These are phyloP conservation scores for Colletotrichum gloeosporioides DNA, from an alignment of 2,329 filamentous ascomycete genomes.

Conservation along the genomic window DNA sequence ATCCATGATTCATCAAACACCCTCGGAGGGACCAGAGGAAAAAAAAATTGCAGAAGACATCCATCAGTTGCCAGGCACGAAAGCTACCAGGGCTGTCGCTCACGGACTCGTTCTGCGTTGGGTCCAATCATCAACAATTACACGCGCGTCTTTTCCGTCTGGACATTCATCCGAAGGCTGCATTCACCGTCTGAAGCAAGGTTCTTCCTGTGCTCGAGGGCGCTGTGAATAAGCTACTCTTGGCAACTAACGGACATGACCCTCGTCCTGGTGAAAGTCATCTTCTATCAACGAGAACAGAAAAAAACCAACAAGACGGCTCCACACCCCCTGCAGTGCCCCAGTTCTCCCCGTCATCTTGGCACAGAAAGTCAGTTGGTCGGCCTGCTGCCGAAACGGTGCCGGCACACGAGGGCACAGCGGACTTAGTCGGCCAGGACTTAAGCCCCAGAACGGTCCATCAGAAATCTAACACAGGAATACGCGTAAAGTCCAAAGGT, in stretches of 20 bases:
- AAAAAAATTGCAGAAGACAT: neutral
- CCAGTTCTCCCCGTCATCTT: constrained; percentile 16
- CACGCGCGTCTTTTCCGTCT: neutral
- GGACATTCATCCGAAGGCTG: neutral
- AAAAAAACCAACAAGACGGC: neutral
- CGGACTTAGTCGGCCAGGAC: constrained; percentile 19
- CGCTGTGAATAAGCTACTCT: constrained; percentile 14
- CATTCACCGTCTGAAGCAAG: neutral
- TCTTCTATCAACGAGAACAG: neutral
- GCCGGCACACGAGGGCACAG: neutral
- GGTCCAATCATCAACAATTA: neutral
- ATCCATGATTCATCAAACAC: constrained; percentile 18
- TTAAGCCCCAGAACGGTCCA: constrained; percentile 7
- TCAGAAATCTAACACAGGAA: neutral
- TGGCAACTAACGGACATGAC: neutral
- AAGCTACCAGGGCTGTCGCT: neutral
- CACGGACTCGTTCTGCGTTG: neutral
- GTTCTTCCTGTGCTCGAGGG: neutral
- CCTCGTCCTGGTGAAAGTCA: neutral
- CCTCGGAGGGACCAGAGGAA: neutral
- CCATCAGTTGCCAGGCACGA: neutral
- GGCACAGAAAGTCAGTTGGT: neutral
- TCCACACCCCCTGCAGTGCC: neutral
- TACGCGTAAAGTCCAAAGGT: neutral
- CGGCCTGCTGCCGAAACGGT: constrained; percentile 1